These are phyloP conservation scores for Ophiostoma montium DNA, from an alignment of 2,329 filamentous ascomycete genomes.

Conservation along the genomic window DNA sequence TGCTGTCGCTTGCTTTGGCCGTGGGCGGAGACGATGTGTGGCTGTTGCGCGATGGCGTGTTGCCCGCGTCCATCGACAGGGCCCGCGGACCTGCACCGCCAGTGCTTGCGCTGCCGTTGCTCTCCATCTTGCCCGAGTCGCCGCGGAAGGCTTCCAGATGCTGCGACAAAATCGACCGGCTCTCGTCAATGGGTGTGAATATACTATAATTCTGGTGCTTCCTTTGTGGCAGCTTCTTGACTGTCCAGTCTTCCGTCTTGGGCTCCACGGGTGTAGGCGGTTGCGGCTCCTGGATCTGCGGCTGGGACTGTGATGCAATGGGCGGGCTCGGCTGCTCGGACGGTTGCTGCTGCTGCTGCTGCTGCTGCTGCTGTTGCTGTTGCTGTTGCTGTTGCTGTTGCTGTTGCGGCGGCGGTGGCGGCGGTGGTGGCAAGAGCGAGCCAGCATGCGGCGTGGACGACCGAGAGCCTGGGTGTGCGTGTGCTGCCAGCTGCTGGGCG, in stretches of 20 bases:
- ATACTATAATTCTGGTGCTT: conserved; percentile 84
- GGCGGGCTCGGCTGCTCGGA: conserved; percentile 2
- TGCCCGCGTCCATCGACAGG: conserved; percentile 48
- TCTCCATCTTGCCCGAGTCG: conserved; percentile 28
- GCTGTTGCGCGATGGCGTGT: conserved; percentile 1
- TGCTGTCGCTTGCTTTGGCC: conserved; percentile 24
- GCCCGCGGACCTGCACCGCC: conserved; percentile 24
- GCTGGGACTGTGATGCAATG: conserved; percentile 1
- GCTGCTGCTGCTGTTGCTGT: conserved; percentile 5
- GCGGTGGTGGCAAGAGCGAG: conserved; percentile 27
- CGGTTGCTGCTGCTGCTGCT: conserved; percentile 25
- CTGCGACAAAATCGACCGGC: conserved; percentile 72
- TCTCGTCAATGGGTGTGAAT: conserved; percentile 93
- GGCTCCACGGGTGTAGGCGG: conserved; percentile 33
- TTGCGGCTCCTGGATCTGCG: conserved; percentile 30
- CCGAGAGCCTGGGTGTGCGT: conserved; percentile 33
- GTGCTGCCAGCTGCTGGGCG: conserved; percentile 30
- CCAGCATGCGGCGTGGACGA: conserved; percentile 32
- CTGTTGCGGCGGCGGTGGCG: too few species aligned
- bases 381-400: conserved; percentile 27
- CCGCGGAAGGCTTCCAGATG: conserved; percentile 58
- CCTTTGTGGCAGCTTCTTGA: conserved; percentile 55
- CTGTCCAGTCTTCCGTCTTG: conserved; percentile 19
- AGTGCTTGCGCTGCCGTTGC: background rate
- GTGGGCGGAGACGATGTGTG: conserved; percentile 40